A percentile compares a stretch with the other conserved stretches of the same genome.
Evolutionary conservation across 2,329 filamentous ascomycete genomes (phyloP).

Genomic region (Raffaelea albimanens): DNA sequence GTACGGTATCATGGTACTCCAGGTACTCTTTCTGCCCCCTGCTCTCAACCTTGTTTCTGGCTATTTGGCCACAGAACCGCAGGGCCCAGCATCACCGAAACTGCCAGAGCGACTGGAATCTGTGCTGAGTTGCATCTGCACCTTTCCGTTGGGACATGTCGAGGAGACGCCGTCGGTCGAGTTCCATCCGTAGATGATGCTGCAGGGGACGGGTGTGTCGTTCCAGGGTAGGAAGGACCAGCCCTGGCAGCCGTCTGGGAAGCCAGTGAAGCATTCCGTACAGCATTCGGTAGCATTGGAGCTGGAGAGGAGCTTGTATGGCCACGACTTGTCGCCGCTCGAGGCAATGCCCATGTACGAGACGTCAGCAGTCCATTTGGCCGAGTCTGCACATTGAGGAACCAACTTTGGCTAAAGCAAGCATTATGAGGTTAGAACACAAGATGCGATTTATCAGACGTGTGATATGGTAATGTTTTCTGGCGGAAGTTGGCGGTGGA

Average conservation of each 20-base stretch:
- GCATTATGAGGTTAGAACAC: too few relatives aligned
- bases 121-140: conserved; percentile 4
- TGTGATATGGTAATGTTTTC: too few relatives aligned
- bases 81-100: conserved; percentile 9
- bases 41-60: neutral
- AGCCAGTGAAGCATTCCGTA: conserved; percentile 4
- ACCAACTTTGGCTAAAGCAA: neutral
- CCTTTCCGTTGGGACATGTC: conserved; percentile 7
- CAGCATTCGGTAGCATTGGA: conserved; percentile 6
- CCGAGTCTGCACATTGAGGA: neutral
- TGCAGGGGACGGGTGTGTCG: conserved; percentile 10
- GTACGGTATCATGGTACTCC: too few relatives aligned
- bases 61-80: neutral
- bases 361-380: conserved; percentile 5
- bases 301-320: conserved; percentile 4
- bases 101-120: conserved; percentile 1
- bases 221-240: conserved; percentile 11
- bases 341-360: conserved; percentile 9
- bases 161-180: neutral
- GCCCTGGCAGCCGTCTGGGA: conserved; percentile 8
- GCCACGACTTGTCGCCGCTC: conserved; percentile 5
- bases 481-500: too few relatives aligned
- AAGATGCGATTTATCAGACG: neutral
- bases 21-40: too few relatives aligned
- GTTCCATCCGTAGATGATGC: conserved; percentile 10